A percentile compares a stretch with the other conserved stretches of the same genome.
phyloP scores from a whole-genome alignment of 768 basidiomycete species.

The Kwoniella sp. region DNA sequence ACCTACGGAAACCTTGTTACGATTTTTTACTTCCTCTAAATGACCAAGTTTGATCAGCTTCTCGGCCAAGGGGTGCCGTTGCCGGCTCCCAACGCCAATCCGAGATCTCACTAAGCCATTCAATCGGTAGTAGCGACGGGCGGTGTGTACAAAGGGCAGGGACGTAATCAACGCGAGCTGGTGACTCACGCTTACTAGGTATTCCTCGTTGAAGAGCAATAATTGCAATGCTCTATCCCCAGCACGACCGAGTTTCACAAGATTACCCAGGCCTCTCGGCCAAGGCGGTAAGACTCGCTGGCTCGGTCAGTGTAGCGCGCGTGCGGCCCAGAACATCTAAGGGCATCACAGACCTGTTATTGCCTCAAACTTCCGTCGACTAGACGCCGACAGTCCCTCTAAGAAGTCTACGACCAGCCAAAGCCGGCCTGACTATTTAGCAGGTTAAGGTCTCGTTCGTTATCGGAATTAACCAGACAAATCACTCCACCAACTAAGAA shows the following conservation, averaged over 20 bases:
- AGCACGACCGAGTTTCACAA: constrained; percentile 78
- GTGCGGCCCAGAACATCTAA: constrained; percentile 88
- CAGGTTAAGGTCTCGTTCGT: constrained; percentile 91
- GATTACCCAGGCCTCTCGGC: constrained; percentile 75
- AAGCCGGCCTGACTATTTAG: constrained; percentile 83
- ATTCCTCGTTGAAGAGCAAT: constrained; percentile 91
- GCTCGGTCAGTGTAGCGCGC: constrained; percentile 86
- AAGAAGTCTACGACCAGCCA: constrained; percentile 77
- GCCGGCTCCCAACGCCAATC: constrained; percentile 70
- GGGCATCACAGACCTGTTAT: constrained; percentile 90
- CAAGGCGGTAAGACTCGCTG: constrained; percentile 77
- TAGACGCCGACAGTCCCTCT: constrained; percentile 81
- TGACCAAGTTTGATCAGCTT: constrained; percentile 77
- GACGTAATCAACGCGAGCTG: constrained; percentile 87
- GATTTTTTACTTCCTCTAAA: constrained; percentile 85
- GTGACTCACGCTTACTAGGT: constrained; percentile 85
- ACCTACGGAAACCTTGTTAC: constrained; percentile 80
- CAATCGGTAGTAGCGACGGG: constrained; percentile 89
- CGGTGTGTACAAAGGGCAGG: constrained; percentile 89
- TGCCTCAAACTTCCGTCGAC: constrained; percentile 83
- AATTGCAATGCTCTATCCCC: constrained; percentile 90
- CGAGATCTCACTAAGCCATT: constrained; percentile 86
- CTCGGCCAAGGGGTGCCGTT: constrained; percentile 62
- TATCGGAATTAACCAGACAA: constrained; percentile 97
- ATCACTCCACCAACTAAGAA: constrained; percentile 89